Conservation (phyloP, 169 alveolate genomes). For the Babesia divergens region DNA sequence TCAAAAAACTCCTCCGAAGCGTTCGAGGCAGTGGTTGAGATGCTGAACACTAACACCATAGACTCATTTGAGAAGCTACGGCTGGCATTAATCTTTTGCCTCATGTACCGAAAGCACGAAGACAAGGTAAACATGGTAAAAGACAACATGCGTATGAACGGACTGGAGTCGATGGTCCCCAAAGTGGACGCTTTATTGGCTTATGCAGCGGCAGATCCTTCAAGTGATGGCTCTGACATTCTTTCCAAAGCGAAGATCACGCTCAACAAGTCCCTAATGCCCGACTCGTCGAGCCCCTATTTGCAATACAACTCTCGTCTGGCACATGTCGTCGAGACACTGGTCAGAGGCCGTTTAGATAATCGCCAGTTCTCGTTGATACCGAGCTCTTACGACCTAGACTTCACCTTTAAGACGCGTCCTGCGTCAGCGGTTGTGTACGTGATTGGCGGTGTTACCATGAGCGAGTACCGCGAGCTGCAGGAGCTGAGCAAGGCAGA, state of each 20-base stretch:
- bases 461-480: conserved; percentile 84
- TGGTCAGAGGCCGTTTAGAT: conserved; percentile 52
- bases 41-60: conserved; percentile 6
- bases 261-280: conserved; percentile 6
- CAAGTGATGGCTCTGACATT: background rate
- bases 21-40: conserved; percentile 44
- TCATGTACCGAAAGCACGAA: conserved; percentile 22
- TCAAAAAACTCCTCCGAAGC: conserved; percentile 27
- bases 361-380: conserved; percentile 24
- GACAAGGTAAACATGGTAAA: conserved; percentile 40
- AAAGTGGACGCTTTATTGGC: conserved; percentile 26
- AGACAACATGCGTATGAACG: conserved; percentile 49
- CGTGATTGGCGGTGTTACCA: conserved; percentile 87
- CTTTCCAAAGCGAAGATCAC: conserved; percentile 19
- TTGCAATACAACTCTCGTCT: conserved; percentile 52
- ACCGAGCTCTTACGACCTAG: conserved; percentile 62
- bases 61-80: conserved; percentile 41
- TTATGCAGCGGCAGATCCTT: background rate
- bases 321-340: conserved; percentile 2
- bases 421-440: conserved; percentile 76
- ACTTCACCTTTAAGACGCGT: conserved; percentile 27
- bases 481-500: conserved; percentile 44
- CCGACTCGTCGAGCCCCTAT: conserved; percentile 43
- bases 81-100: conserved; percentile 23
- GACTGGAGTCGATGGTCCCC: conserved; percentile 27